These are phyloP conservation scores for Solanum aculeatissimum DNA, from an alignment of 305 asterid genomes.

Conservation along the genomic window DNA sequence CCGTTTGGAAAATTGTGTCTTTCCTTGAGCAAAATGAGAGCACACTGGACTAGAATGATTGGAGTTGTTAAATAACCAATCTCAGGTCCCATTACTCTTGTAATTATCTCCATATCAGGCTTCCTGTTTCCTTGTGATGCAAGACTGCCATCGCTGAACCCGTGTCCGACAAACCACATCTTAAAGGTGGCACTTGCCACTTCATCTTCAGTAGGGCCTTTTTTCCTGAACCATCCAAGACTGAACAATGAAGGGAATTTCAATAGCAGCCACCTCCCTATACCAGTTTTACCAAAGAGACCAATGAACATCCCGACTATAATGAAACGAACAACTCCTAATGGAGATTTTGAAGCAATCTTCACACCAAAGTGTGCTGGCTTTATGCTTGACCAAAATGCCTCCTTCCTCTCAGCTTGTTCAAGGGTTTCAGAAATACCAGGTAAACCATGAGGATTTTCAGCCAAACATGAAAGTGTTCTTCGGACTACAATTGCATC, in stretches of 20 bases:
- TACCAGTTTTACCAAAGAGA: constrained; percentile 28
- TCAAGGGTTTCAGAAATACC: constrained; percentile 53
- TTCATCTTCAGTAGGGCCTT: constrained; percentile 88
- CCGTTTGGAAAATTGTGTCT: constrained; percentile 63
- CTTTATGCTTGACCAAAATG: constrained; percentile 67
- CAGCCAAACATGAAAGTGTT: constrained; percentile 46
- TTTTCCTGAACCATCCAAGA: constrained; percentile 55
- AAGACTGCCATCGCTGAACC: constrained; percentile 41
- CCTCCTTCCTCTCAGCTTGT: constrained; percentile 33
- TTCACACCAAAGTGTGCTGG: constrained; percentile 86
- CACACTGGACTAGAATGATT: constrained; percentile 60
- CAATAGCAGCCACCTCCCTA: constrained; percentile 67
- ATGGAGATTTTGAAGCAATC: constrained; percentile 39
- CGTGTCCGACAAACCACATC: constrained; percentile 91
- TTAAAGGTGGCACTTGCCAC: constrained; percentile 65
- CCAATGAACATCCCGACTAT: constrained; percentile 46
- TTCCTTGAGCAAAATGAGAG: constrained; percentile 42
- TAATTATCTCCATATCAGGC: constrained; percentile 57
- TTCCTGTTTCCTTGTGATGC: constrained; percentile 32
- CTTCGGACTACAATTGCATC: constrained; percentile 71
- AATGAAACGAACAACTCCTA: constrained; percentile 45
- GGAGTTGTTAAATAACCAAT: constrained; percentile 84
- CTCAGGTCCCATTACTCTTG: constrained; percentile 91
- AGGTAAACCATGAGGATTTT: constrained; percentile 58
- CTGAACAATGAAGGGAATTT: constrained; percentile 65